Conservation (phyloP, 2,329 filamentous ascomycete species). For the Exophiala dermatitidis region DNA sequence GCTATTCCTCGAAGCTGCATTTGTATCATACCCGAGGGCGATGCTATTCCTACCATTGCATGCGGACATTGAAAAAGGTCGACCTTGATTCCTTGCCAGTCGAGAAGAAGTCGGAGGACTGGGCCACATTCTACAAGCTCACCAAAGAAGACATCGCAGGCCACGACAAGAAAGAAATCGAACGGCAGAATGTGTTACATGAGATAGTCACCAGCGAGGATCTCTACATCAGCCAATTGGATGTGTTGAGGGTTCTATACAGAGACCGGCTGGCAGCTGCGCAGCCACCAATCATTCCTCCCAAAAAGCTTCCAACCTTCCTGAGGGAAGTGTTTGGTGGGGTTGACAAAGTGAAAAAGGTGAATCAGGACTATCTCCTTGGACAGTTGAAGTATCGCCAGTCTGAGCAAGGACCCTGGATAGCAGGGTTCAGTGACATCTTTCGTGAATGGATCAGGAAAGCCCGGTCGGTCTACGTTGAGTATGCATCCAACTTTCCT, state of each 20-base stretch:
- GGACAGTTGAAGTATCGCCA: slow-evolving; percentile 95
- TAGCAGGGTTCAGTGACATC: slow-evolving; percentile 89
- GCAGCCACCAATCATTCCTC: slow-evolving; percentile 72
- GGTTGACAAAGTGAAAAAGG: slow-evolving; percentile 76
- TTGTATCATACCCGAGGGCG: slow-evolving; percentile 56
- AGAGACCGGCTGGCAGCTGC: slow-evolving; percentile 67
- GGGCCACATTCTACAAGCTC: slow-evolving; percentile 81
- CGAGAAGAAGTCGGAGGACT: slow-evolving; percentile 66
- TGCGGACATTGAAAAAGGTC: slow-evolving; percentile 87
- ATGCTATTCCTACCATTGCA: slow-evolving; percentile 92
- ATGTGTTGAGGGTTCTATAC: slow-evolving; percentile 78
- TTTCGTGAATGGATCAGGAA: slow-evolving; percentile 98
- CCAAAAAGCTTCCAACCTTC: slow-evolving; percentile 72
- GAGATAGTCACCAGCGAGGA: slow-evolving; percentile 94
- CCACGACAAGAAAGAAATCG: slow-evolving; percentile 76
- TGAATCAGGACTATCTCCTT: slow-evolving; percentile 86
- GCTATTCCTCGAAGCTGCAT: slow-evolving; percentile 81
- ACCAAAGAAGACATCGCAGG: slow-evolving; percentile 67
- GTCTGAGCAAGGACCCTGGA: slow-evolving; percentile 92
- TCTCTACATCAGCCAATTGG: slow-evolving; percentile 78
- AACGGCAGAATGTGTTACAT: slow-evolving; percentile 88
- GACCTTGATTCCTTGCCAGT: slow-evolving; percentile 59
- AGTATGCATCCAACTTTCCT: slow-evolving; percentile 84
- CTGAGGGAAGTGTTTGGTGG: slow-evolving; percentile 82
- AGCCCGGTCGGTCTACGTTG: slow-evolving; percentile 78